Base-by-base conservation (phyloP, 2,329 filamentous ascomycete species). In the Bimuria novae-zelandiae region DNA sequence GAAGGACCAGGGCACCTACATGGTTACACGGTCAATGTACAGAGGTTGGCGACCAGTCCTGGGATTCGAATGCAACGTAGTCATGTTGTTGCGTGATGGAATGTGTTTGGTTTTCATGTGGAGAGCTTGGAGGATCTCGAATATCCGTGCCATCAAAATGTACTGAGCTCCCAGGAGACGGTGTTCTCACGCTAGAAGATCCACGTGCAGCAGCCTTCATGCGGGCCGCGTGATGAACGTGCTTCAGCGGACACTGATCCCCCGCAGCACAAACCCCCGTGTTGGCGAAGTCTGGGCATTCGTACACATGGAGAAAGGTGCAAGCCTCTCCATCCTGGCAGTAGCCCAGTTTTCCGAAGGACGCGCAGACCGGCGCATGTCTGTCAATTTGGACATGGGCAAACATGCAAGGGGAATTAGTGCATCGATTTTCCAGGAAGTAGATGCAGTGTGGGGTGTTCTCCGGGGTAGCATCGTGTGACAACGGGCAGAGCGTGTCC, bases 211-310 rank as follows among this genome's bases (percentile, higher is more conserved):
- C 44, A 25, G 56, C 33, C 39, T 63, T 64, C 61, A 69, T 64
- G 12, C 66, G 60, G 46, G 61, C 61, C 11, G 68, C 69, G 39
- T 65, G 64, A 27, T 94, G 90, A 71, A 93, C 85, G 77, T 99
- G 94, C 54, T 86, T 89, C 49, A 96, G 83, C 71, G 88, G 89
- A 80, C 93, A 97, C 61, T 87, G 86, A 75, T 87, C 54, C 86
- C 72, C 84, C 86, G 72, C 86, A 86, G 43, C 52, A 84, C 94
- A 99, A 57, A 81, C 80, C 66, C 93, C 93, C 55, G 84, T 90
- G 76, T 96, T 96, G 82, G 90, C 90, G 79, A 95, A 97, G 73
- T 96, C 89, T 57, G 94, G 93, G 75, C 94, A 97, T 75, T 97
- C 93, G 76, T 89, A 88, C 52, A 93, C 88, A 78, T 99, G 94